Conservation (phyloP, 2,329 filamentous ascomycete genomes). For the Rhynchosporium agropyri region DNA sequence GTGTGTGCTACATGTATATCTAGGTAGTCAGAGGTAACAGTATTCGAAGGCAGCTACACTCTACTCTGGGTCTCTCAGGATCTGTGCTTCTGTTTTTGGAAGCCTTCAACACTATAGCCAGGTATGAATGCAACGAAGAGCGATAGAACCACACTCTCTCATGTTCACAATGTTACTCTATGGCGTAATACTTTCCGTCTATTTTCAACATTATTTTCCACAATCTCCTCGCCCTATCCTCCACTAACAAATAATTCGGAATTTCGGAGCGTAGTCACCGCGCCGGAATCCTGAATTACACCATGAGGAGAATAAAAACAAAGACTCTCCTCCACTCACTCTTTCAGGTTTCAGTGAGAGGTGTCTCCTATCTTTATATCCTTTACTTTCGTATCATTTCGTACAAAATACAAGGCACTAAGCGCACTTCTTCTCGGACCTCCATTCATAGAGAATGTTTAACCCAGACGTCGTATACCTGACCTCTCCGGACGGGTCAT, state of each 20-base stretch:
- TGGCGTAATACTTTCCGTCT: too few species aligned
- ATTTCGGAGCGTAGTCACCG: not conserved
- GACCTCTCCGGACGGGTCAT: conserved; percentile 46
- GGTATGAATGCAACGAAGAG: too few species aligned
- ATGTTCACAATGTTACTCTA: too few species aligned
- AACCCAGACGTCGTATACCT: conserved; percentile 42
- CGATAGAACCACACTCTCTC: too few species aligned
- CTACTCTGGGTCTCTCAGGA: too few species aligned
- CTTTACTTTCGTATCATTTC: not conserved
- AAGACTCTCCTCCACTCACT: not conserved
- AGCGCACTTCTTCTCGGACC: not conserved
- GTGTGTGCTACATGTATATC: too few species aligned
- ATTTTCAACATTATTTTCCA: not conserved
- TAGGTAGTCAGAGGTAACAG: too few species aligned
- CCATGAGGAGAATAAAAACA: not conserved
- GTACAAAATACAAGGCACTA: too few species aligned
- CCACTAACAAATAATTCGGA: not conserved
- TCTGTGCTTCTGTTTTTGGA: too few species aligned
- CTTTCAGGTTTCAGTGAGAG: not conserved
- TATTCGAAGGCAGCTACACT: too few species aligned
- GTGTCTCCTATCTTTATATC: not conserved
- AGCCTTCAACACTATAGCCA: too few species aligned
- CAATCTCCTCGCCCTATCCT: not conserved
- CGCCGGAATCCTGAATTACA: not conserved
- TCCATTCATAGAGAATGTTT: conserved; percentile 30